phyloP scores from a whole-genome alignment of 345 rosid species.

The Bruguiera gymnorhiza region DNA sequence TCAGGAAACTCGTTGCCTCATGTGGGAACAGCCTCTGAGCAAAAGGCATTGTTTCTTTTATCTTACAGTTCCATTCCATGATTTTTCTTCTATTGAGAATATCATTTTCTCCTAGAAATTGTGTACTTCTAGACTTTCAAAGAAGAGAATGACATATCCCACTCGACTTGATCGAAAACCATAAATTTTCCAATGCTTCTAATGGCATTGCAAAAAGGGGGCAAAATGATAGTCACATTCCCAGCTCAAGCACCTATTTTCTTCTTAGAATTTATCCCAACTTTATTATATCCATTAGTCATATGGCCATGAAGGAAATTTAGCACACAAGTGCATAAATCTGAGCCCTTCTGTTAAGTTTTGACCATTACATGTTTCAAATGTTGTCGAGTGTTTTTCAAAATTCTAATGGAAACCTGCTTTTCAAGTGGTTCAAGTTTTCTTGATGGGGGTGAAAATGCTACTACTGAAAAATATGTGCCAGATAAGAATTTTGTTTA shows the following conservation, averaged over 20 bases:
- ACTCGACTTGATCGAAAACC: not conserved
- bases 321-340: too few species aligned
- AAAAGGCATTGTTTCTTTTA: slow-evolving; percentile 45
- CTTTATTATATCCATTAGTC: not conserved
- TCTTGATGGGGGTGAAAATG: not conserved
- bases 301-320: not conserved
- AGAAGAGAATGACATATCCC: not conserved
- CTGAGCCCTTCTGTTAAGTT: too few species aligned
- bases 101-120: not conserved
- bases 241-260: too few species aligned
- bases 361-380: not conserved
- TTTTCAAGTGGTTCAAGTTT: not conserved
- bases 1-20: slow-evolving; percentile 38
- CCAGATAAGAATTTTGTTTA: too few species aligned
- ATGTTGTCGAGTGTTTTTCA: not conserved
- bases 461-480: too few species aligned
- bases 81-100: not conserved
- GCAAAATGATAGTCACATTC: too few species aligned
- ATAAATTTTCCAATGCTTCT: not conserved
- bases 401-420: not conserved
- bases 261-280: not conserved
- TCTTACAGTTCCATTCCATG: not conserved
- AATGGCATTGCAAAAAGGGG: not conserved
- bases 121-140: not conserved
- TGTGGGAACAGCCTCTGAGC: slow-evolving; percentile 45